Conservation (phyloP, 441 rosid genomes). For the Cnidoscolus chayamansa region DNA sequence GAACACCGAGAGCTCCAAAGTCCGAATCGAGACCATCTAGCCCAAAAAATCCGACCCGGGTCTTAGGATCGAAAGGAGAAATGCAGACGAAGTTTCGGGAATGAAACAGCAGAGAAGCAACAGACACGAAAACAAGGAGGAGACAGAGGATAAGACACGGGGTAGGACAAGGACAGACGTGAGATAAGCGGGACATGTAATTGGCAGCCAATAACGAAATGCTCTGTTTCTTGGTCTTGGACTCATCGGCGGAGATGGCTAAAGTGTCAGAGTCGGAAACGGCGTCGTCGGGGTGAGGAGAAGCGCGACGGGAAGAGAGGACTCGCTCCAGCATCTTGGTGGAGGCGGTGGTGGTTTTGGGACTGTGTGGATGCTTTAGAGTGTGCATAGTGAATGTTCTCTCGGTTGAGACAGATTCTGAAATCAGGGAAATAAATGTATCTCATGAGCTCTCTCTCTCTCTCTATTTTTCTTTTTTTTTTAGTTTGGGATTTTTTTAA, state of each 20-base stretch:
- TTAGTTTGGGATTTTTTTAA: not conserved
- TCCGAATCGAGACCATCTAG: constrained; percentile 80
- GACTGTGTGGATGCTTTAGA: constrained; percentile 14
- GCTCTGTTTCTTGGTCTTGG: constrained; percentile 73
- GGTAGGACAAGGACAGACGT: constrained; percentile 42
- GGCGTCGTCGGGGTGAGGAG: constrained; percentile 39
- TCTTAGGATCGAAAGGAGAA: constrained; percentile 60
- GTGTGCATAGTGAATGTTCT: constrained; percentile 14
- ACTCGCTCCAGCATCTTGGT: constrained; percentile 58
- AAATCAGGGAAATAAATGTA: not conserved
- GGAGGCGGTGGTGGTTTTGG: constrained; percentile 15
- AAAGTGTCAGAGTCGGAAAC: constrained; percentile 38
- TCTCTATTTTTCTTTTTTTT: not conserved
- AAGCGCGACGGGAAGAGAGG: constrained; percentile 62
- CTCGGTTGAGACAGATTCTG: not conserved
- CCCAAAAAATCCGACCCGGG: constrained; percentile 70
- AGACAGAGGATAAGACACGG: constrained; percentile 52
- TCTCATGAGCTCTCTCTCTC: not conserved
- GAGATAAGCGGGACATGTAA: constrained; percentile 61
- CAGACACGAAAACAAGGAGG: constrained; percentile 21
- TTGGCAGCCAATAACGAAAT: constrained; percentile 54
- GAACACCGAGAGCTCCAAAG: constrained; percentile 91
- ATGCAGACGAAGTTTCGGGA: constrained; percentile 68
- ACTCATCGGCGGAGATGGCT: constrained; percentile 51
- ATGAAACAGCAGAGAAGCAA: constrained; percentile 44